These are phyloP conservation scores for Lonicera japonica DNA, from an alignment of 129 eudicot species.

Conservation along the genomic window DNA sequence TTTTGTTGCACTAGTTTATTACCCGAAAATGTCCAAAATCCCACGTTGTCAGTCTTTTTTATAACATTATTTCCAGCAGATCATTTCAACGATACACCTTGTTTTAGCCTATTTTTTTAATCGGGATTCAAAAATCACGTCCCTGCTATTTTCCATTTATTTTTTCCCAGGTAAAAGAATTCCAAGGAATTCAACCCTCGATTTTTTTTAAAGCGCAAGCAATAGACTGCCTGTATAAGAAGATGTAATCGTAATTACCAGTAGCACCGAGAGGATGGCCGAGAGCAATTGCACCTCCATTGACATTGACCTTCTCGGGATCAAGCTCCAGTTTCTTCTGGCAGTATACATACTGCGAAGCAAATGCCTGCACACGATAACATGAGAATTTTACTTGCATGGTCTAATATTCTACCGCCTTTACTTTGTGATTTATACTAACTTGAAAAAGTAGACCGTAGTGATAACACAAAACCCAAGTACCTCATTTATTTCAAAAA, in stretches of 20 bases:
- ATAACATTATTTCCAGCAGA: too few species aligned
- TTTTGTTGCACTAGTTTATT: too few species aligned
- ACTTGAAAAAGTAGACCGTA: neutral
- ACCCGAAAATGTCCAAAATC: too few species aligned
- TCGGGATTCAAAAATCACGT: too few species aligned
- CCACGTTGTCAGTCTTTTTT: too few species aligned
- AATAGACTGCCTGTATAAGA: neutral
- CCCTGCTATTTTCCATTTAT: too few species aligned
- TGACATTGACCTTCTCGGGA: conserved; percentile 55
- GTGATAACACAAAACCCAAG: neutral
- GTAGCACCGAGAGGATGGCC: conserved; percentile 81
- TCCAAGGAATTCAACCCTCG: too few species aligned
- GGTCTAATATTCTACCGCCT: too few species aligned
- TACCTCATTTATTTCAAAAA: conserved; percentile 73
- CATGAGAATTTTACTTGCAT: too few species aligned
- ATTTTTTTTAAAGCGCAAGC: too few species aligned
- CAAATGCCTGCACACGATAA: conserved; percentile 60
- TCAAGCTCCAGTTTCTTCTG: conserved; percentile 56
- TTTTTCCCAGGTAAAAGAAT: too few species aligned
- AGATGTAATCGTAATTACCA: conserved; percentile 18
- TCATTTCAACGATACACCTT: neutral
- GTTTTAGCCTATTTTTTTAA: neutral
- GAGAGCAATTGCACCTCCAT: conserved; percentile 72
- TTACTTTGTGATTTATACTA: neutral
- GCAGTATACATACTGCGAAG: conserved; percentile 67